Conservation (phyloP, 805 yeast species). For the Hanseniaspora valbyensis region DNA sequence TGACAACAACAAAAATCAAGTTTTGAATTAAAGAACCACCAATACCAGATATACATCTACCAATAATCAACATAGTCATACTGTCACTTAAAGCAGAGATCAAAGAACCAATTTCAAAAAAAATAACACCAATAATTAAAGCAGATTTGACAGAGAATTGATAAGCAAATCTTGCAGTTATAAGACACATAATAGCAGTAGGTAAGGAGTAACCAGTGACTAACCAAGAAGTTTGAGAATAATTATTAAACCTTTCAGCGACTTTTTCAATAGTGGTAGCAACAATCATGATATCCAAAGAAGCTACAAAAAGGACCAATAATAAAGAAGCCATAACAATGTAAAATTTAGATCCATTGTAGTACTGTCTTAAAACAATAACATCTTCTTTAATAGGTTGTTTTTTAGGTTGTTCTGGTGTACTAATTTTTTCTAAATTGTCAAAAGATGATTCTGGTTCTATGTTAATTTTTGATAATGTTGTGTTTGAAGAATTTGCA, state of each 20-base stretch:
- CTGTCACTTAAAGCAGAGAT: conserved; percentile 43
- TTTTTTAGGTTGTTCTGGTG: no score
- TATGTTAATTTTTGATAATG: no score
- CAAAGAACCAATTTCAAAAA: conserved; percentile 53
- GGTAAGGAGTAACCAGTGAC: conserved; percentile 46
- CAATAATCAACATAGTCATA: conserved; percentile 57
- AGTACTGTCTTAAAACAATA: conserved; percentile 1
- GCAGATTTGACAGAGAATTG: conserved; percentile 48
- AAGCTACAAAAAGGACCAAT: conserved; percentile 29
- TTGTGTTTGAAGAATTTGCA: no score
- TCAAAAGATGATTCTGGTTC: no score
- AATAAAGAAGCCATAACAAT: conserved; percentile 20
- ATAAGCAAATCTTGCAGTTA: conserved; percentile 50
- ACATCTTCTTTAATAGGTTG: background rate
- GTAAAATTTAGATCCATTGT: conserved; percentile 14
- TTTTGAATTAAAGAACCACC: conserved; percentile 63
- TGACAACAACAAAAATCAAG: conserved; percentile 43
- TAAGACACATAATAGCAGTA: conserved; percentile 41
- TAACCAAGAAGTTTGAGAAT: conserved; percentile 49
- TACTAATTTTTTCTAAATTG: no score
- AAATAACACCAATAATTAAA: conserved; percentile 35
- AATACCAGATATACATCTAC: conserved; percentile 57
- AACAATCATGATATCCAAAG: conserved; percentile 51
- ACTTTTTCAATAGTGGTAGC: conserved; percentile 41
- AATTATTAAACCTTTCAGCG: conserved; percentile 39